These are phyloP conservation scores for Cystobasidium slooffiae DNA, from an alignment of 1,284 basidiomycete genomes.

Conservation along the genomic window DNA sequence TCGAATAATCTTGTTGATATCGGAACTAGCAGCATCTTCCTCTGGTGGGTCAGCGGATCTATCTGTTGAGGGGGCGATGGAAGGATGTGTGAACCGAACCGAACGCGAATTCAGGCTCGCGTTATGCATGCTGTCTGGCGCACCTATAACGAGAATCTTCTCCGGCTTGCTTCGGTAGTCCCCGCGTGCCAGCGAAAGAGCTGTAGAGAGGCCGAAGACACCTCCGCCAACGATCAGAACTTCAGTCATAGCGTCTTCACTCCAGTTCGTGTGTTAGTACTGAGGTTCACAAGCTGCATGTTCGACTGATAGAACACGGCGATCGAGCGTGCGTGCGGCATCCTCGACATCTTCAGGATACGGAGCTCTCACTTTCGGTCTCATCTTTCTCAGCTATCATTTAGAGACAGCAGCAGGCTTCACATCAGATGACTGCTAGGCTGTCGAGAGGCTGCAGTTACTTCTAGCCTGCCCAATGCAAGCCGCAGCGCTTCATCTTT, in stretches of 20 bases:
- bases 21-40: conserved; percentile 77
- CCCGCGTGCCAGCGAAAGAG: conserved; percentile 70
- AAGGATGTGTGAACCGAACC: not conserved
- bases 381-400: too few relatives aligned
- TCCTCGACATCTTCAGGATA: too few relatives aligned
- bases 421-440: too few relatives aligned
- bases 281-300: too few relatives aligned
- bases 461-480: too few relatives aligned
- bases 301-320: too few relatives aligned
- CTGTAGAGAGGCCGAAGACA: conserved; percentile 82
- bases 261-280: too few relatives aligned
- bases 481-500: too few relatives aligned
- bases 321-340: too few relatives aligned
- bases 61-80: conserved; percentile 60
- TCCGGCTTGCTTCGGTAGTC: conserved; percentile 61
- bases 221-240: conserved; percentile 82
- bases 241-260: conserved; percentile 7
- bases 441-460: too few relatives aligned
- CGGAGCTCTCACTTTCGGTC: too few relatives aligned
- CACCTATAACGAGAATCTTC: conserved; percentile 41
- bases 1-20: conserved; percentile 75
- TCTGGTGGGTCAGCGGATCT: conserved; percentile 69
- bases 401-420: too few relatives aligned
- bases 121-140: not conserved
- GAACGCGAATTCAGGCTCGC: not conserved